phyloP scores from a whole-genome alignment of 257 asterid species.

The Primulina tabacum region DNA sequence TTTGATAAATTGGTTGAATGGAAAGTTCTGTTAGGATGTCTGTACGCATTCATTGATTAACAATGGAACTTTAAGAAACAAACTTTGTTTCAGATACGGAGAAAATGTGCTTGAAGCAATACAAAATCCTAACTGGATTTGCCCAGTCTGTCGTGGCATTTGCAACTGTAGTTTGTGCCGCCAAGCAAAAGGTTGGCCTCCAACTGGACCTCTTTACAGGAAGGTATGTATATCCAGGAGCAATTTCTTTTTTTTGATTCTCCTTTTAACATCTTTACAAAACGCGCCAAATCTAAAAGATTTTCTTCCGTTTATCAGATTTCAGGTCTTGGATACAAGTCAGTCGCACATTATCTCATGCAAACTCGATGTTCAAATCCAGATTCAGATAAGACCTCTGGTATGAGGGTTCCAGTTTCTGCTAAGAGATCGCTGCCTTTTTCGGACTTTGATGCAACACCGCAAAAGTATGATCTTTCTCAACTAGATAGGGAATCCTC shows the following conservation, averaged over 20 bases:
- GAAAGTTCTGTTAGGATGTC: neutral
- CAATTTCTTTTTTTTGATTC: neutral
- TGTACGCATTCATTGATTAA: neutral
- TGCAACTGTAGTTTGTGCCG: conserved; percentile 98
- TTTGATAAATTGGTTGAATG: neutral
- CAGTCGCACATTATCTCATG: conserved; percentile 94
- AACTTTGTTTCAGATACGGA: conserved; percentile 57
- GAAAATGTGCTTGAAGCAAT: conserved; percentile 91
- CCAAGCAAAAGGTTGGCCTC: conserved; percentile 95
- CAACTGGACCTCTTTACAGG: conserved; percentile 78
- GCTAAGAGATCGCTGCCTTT: conserved; percentile 78
- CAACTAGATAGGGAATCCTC: conserved; percentile 14
- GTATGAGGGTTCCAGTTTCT: conserved; percentile 40
- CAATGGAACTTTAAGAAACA: conserved; percentile 1
- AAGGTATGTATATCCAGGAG: conserved; percentile 45
- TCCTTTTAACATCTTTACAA: neutral
- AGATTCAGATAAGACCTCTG: conserved; percentile 32
- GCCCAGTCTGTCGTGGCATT: conserved; percentile 91
- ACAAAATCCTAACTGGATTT: conserved; percentile 78
- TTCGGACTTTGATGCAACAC: conserved; percentile 35
- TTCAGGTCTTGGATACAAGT: conserved; percentile 69
- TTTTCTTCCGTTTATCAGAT: conserved; percentile 37
- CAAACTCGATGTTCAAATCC: conserved; percentile 54
- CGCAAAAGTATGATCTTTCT: conserved; percentile 29
- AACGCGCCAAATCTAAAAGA: neutral